A percentile compares a stretch with the other conserved stretches of the same genome.
These are phyloP conservation scores for Gymnopilus dilepis DNA, from an alignment of 768 basidiomycete genomes.

Conservation along the genomic window DNA sequence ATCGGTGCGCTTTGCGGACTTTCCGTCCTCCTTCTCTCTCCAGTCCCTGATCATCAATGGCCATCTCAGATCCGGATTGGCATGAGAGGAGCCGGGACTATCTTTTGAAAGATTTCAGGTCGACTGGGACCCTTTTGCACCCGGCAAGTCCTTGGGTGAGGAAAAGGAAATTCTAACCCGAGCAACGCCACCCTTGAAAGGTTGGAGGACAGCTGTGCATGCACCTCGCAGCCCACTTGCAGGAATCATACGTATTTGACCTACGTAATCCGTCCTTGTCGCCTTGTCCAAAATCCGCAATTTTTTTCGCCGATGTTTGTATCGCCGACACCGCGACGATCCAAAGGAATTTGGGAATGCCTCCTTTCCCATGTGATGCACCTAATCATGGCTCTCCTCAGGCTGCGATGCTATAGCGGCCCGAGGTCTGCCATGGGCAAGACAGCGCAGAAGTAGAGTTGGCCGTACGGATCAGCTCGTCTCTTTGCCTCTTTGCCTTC, in stretches of 20 bases:
- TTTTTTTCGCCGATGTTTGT: constrained; percentile 3
- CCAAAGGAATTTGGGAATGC: not conserved
- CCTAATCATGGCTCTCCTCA: not conserved
- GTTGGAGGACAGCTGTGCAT: not conserved
- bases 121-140: not conserved
- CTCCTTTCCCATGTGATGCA: not conserved
- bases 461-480: not conserved
- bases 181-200: not conserved
- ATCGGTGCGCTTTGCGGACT: not conserved
- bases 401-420: not conserved
- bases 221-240: not conserved
- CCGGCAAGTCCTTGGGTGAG: not conserved
- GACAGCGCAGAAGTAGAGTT: not conserved
- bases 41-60: not conserved
- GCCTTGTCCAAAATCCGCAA: not conserved
- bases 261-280: not conserved
- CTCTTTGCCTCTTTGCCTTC: too few relatives aligned
- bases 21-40: not conserved
- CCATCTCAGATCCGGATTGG: not conserved
- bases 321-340: constrained; percentile 3
- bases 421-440: not conserved
- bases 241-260: too few relatives aligned
- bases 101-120: not conserved
- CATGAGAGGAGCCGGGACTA: not conserved
- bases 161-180: constrained; percentile 1